Evolutionary conservation across 768 basidiomycete genomes (phyloP), one percentile per base, ranked within the genome.

Genomic region (Tulasnella sp.): DNA sequence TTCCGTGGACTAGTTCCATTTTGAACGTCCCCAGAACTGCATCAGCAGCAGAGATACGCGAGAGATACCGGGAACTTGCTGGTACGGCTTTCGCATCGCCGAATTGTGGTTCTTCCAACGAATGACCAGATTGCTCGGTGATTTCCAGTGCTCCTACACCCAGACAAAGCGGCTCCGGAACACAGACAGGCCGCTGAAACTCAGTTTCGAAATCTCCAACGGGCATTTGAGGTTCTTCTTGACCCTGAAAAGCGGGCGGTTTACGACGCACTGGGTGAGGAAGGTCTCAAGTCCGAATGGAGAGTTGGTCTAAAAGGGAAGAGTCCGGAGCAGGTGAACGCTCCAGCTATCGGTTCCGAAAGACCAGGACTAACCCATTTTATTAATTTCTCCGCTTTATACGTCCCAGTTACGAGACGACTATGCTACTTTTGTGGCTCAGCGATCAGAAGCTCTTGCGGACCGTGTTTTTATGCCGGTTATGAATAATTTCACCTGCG

Each of bases 191-290:
- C 64, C 7, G 80, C 80, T 11, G 72, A 80, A 34, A 54, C 78
- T 1, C 40, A 81, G 46, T 81, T 80, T 44, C 46, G 76, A 20
- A 41, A 80, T 44, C 80, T 81, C 8, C 40, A 81, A 24, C n/a
- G 76, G 40, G 81, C 81, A 34, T 81, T 81, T 44, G 76, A 76
- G 54, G 80, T 81, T 41, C 74, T 81, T 7, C n/a, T 46, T n/a
- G 46, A 80, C 48, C 79, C 79, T 28, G 37, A 73, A 37, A 72
- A 46, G 22, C 80, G 81, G 28, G 76, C 80, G 7, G 60, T 75
- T 12, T 81, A 81, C 76, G 81, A 81, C 60, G 50, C 72, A 22
- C 60, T 80, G n/a, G 81, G 81, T n/a, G 80, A 79, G 41, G 80
- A 81, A 40, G 80, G 78, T 4, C 72, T 81, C 20, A 69, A 64